Percentiles rank a stretch among this genome's conserved stretches.
These are phyloP conservation scores for Plasmodium chabaudi DNA, from an alignment of 169 alveolate species.

Conservation along the genomic window DNA sequence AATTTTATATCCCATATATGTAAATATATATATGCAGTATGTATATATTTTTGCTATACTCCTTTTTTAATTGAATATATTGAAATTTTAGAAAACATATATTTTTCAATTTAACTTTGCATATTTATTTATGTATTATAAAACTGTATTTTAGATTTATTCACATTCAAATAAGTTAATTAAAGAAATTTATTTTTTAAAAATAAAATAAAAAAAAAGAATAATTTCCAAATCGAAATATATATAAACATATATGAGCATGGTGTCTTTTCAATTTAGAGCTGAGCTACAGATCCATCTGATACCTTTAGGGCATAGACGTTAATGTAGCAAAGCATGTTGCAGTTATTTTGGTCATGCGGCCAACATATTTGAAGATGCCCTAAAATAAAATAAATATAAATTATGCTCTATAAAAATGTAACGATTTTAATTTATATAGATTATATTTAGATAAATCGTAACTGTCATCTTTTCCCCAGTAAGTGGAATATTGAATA, in stretches of 20 bases:
- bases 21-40: slow-evolving; percentile 1
- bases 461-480: slow-evolving; percentile 66
- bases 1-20: background rate
- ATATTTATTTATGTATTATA: slow-evolving; percentile 4
- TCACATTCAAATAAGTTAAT: background rate
- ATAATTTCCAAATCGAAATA: no score
- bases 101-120: no score
- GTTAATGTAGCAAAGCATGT: slow-evolving; percentile 63
- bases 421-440: background rate
- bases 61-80: background rate
- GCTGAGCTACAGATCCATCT: background rate
- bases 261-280: no score
- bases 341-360: slow-evolving; percentile 38
- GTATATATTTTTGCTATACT: background rate
- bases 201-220: no score
- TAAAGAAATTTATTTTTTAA: no score
- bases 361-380: slow-evolving; percentile 75
- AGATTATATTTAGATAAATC: background rate
- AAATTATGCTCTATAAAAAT: background rate
- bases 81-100: background rate
- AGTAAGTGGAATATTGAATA: slow-evolving; percentile 62
- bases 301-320: slow-evolving; percentile 36
- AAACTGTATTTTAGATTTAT: background rate
- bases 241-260: no score
- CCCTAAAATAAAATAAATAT: slow-evolving; percentile 21